phyloP scores from a whole-genome alignment of 164 flowering plant species.

The Chimonanthus praecox region DNA sequence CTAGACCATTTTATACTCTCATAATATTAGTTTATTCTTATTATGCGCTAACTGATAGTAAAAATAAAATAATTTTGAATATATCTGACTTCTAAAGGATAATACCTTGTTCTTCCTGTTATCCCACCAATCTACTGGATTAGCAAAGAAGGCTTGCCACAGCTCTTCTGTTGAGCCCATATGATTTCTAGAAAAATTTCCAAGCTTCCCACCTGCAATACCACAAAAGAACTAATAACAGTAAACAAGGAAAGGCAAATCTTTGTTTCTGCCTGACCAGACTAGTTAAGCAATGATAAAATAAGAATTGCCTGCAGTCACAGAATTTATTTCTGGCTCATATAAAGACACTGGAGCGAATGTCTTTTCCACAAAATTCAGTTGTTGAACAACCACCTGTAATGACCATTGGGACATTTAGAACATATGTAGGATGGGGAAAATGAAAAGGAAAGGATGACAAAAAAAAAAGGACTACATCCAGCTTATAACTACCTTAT shows the following conservation, averaged over 20 bases:
- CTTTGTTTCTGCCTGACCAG: neutral
- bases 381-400: conserved; percentile 79
- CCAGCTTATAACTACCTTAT: conserved; percentile 40
- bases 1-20: too few species aligned
- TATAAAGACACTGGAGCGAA: conserved; percentile 27
- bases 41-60: too few species aligned
- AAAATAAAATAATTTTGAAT: neutral
- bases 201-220: conserved; percentile 39
- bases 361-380: conserved; percentile 68
- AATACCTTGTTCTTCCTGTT: conserved; percentile 82
- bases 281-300: neutral
- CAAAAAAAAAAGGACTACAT: neutral
- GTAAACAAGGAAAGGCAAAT: neutral
- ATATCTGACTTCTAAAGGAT: neutral
- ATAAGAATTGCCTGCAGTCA: conserved; percentile 30
- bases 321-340: conserved; percentile 36
- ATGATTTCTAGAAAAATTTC: conserved; percentile 23
- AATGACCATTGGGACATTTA: conserved; percentile 9
- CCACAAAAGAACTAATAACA: neutral
- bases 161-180: conserved; percentile 48
- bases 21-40: too few species aligned
- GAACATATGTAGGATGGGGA: conserved; percentile 2
- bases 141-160: conserved; percentile 96
- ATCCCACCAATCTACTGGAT: conserved; percentile 96
- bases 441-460: too few species aligned